These are phyloP conservation scores for Seiridium cupressi DNA, from an alignment of 2,329 filamentous ascomycete genomes.

Conservation along the genomic window DNA sequence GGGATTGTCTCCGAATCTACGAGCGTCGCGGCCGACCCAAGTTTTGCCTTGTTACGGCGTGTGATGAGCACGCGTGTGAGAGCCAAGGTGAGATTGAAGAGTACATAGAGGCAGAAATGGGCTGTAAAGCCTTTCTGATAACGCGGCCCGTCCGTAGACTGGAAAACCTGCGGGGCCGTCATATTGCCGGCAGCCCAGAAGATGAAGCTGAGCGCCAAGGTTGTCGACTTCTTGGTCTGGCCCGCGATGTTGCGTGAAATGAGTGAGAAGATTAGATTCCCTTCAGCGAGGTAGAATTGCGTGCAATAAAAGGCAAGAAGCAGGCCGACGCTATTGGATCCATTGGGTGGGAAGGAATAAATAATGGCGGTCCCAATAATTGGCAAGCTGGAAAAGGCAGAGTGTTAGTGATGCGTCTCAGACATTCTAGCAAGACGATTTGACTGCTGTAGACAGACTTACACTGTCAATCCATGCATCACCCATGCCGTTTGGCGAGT, in stretches of 20 bases:
- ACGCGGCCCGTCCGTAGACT: conserved; percentile 28
- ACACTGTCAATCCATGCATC: conserved; percentile 13
- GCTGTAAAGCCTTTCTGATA: conserved; percentile 33
- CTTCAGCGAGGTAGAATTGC: conserved; percentile 39
- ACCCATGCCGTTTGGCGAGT: conserved; percentile 17
- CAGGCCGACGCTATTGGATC: conserved; percentile 32
- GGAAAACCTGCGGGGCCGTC: conserved; percentile 38
- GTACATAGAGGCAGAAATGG: conserved; percentile 32
- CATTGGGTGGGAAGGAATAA: conserved; percentile 29
- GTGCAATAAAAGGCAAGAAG: conserved; percentile 41
- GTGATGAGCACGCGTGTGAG: conserved; percentile 21
- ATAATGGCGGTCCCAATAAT: conserved; percentile 40
- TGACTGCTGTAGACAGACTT: not conserved
- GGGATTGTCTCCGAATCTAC: not conserved
- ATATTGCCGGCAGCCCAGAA: conserved; percentile 41
- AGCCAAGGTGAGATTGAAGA: conserved; percentile 28
- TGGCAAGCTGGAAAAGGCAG: conserved; percentile 26
- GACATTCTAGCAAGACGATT: not conserved
- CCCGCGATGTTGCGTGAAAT: conserved; percentile 39
- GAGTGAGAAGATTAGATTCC: conserved; percentile 39
- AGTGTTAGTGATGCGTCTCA: conserved; percentile 23
- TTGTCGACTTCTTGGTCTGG: conserved; percentile 41
- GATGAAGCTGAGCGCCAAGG: conserved; percentile 38
- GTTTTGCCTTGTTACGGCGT: conserved; percentile 19
- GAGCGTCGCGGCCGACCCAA: conserved; percentile 3